These are phyloP conservation scores for Eruca vesicaria DNA, from an alignment of 441 rosid species.

Conservation along the genomic window DNA sequence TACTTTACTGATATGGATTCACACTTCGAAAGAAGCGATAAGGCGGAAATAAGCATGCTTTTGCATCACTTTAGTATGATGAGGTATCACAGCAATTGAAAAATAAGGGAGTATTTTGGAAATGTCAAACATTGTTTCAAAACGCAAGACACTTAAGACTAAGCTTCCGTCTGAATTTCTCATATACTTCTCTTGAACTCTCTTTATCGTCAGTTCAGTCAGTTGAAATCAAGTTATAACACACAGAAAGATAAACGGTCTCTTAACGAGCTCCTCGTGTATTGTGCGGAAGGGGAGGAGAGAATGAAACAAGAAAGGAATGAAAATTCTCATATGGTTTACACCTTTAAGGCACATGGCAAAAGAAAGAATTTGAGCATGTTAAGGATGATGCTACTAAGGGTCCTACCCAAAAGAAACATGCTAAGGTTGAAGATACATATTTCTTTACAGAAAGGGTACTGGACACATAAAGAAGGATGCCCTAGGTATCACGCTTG, in stretches of 20 bases:
- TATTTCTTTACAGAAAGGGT: background rate
- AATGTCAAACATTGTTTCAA: no score
- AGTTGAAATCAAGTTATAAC: background rate
- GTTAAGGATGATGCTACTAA: background rate
- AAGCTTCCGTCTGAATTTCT: background rate
- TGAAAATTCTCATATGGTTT: background rate
- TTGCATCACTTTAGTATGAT: background rate
- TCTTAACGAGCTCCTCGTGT: background rate
- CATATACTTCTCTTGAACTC: background rate
- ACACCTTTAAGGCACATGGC: background rate
- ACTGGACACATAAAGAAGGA: background rate
- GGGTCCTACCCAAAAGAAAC: background rate
- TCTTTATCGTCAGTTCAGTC: background rate
- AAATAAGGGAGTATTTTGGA: background rate
- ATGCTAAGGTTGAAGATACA: background rate
- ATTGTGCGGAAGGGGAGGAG: background rate
- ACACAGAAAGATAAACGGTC: background rate
- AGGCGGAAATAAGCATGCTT: background rate
- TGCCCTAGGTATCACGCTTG: background rate
- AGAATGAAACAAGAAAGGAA: background rate
- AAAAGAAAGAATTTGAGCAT: background rate
- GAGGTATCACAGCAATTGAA: background rate
- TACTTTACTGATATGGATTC: background rate
- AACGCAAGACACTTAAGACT: background rate
- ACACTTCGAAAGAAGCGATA: background rate